These are phyloP conservation scores for Plasmodium cynomolgi DNA, from an alignment of 169 alveolate species.

Conservation along the genomic window DNA sequence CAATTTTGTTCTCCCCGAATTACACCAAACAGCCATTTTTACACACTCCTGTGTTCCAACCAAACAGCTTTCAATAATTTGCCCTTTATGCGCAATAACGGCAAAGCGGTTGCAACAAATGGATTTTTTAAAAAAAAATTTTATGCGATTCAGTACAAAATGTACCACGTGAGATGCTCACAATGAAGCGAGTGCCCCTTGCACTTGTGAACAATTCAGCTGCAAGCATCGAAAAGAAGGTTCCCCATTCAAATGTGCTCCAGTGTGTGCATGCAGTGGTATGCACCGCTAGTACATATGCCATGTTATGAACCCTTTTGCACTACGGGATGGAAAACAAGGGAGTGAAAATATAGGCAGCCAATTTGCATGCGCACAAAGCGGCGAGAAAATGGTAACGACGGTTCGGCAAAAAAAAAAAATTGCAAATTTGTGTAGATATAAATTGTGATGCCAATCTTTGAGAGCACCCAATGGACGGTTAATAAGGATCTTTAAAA, in stretches of 20 bases:
- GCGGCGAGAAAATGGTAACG: not conserved
- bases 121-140: not conserved
- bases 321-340: not conserved
- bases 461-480: not conserved
- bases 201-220: not conserved
- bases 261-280: not conserved
- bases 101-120: not conserved
- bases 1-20: not conserved
- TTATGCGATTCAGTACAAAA: not conserved
- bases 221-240: not conserved
- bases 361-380: not conserved
- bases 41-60: not conserved
- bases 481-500: not conserved
- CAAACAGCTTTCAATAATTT: not conserved
- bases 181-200: not conserved
- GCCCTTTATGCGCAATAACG: not conserved
- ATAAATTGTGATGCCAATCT: not conserved
- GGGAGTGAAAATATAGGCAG: not conserved
- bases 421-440: not conserved
- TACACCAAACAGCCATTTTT: not conserved
- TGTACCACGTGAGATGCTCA: not conserved
- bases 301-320: not conserved
- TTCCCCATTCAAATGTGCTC: not conserved
- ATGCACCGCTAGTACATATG: not conserved
- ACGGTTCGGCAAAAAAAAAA: not conserved